Base-by-base conservation (phyloP, 306 rosid genomes). In the Castanea sativa region DNA sequence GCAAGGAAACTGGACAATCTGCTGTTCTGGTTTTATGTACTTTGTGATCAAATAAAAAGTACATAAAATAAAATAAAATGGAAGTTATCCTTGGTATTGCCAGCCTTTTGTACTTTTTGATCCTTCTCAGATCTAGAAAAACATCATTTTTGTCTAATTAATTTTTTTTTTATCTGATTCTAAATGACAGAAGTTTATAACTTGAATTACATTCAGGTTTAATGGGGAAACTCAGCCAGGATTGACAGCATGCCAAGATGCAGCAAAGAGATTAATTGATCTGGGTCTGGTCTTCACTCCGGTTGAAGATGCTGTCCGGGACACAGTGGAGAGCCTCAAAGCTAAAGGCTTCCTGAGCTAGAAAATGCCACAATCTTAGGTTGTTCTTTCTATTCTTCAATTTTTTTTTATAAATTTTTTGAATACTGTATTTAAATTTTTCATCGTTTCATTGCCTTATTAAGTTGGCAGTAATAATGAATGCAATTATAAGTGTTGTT, bases 221-320 rank as follows among this genome's bases (percentile, higher is more conserved):
- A 80, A 51, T 2, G 79, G 69, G 8, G 95, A 89, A 85, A 94
- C 98, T 69, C 97, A 94, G 78, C 97, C 92, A 51, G 95, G 95
- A 5, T 64, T 94, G 63, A 76, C 71, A 76, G 86, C 87, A 23
- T 86, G 90, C 83, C 73, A 79, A 80, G 90, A 90, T 77, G 97
- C 97, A 71, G 91, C 97, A 10, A 94, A 68, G 87, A 89, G 87
- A 79, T 79, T 94, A 59, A 85, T 89, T 11, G 88, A 92, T 59
- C 82, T 94, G 80, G 99, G 97, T 11, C 65, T 91, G 51, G 86
- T 80, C 56, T 92, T 94, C 76, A 87, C 90, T 0, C 97, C 97
- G 7, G 19, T 94, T 59, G 88, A 91, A 87, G 91, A 90, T 76
- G 95, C 95, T 69, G 82, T 92, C 13, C 45, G 58, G 78, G 97